Evolutionary conservation across 495 filamentous ascomycete species (phyloP).

Genomic region (Tetracladium marchalianum): DNA sequence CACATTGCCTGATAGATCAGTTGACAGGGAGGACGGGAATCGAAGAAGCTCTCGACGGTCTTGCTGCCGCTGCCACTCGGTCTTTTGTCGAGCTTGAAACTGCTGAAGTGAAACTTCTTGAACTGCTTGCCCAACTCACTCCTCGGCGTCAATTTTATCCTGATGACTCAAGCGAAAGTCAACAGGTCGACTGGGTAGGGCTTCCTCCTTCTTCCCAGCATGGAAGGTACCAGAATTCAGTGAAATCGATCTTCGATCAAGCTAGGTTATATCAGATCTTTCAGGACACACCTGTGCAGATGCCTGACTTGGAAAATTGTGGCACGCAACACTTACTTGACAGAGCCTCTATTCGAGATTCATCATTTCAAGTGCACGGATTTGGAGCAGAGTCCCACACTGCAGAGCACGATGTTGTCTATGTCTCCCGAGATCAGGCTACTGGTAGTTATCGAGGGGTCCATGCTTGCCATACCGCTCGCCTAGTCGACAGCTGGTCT

Average conservation of each 20-base stretch:
- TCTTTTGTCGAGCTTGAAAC: conserved; percentile 37
- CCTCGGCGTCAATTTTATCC: conserved; percentile 43
- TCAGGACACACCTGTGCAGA: no score
- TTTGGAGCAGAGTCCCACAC: conserved; percentile 43
- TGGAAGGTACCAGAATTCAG: conserved; percentile 30
- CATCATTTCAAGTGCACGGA: conserved; percentile 32
- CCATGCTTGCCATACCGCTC: conserved; percentile 1
- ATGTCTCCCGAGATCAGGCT: conserved; percentile 15
- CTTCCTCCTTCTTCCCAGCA: conserved; percentile 43
- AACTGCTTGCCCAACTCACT: conserved; percentile 37
- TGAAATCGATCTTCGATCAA: conserved; percentile 31
- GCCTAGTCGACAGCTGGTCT: conserved; percentile 4
- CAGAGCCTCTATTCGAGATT: conserved; percentile 35
- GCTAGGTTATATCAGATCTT: conserved; percentile 3
- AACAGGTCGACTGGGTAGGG: conserved; percentile 29
- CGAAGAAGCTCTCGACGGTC: conserved; percentile 44
- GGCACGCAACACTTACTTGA: conserved; percentile 16
- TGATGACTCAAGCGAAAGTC: conserved; percentile 29
- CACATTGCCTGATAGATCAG: conserved; percentile 45
- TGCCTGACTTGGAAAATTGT: no score
- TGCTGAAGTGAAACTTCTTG: conserved; percentile 30
- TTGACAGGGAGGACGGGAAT: conserved; percentile 51
- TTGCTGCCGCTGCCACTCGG: conserved; percentile 35
- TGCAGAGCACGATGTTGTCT: conserved; percentile 20
- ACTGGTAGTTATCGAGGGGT: neutral